Evolutionary conservation across 2,329 filamentous ascomycete genomes (phyloP).

Genomic region (Ilyonectria robusta): DNA sequence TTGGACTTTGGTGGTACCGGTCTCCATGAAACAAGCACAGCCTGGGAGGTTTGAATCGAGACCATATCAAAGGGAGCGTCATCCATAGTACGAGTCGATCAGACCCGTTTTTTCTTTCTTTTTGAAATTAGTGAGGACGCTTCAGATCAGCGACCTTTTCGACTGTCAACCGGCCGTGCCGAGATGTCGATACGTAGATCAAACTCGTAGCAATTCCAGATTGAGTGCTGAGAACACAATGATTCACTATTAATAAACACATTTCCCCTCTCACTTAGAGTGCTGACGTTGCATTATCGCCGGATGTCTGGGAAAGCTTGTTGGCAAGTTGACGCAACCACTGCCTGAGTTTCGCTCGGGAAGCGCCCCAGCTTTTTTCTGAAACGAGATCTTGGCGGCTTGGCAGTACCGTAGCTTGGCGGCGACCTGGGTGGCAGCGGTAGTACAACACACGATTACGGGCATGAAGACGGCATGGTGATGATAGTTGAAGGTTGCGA

Average conservation of each 20-base stretch:
- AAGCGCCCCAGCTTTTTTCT: not conserved
- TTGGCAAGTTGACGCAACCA: not conserved
- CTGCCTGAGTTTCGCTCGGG: not conserved
- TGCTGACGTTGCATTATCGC: not conserved
- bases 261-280: too few relatives aligned
- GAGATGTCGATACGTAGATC: not conserved
- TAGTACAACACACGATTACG: not conserved
- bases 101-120: not conserved
- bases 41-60: too few relatives aligned
- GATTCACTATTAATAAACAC: not conserved
- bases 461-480: not conserved
- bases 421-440: not conserved
- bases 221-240: not conserved
- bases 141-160: not conserved
- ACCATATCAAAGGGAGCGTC: too few relatives aligned
- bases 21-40: too few relatives aligned
- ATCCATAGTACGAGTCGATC: too few relatives aligned
- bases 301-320: not conserved
- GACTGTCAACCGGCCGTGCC: not conserved
- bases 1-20: not conserved
- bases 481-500: not conserved
- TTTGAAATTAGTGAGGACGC: not conserved
- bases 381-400: not conserved
- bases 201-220: not conserved
- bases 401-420: not conserved